A percentile compares a stretch with the other conserved stretches of the same genome.
Evolutionary conservation across 768 basidiomycete species (phyloP).

Genomic region (Termitomyces sp.): DNA sequence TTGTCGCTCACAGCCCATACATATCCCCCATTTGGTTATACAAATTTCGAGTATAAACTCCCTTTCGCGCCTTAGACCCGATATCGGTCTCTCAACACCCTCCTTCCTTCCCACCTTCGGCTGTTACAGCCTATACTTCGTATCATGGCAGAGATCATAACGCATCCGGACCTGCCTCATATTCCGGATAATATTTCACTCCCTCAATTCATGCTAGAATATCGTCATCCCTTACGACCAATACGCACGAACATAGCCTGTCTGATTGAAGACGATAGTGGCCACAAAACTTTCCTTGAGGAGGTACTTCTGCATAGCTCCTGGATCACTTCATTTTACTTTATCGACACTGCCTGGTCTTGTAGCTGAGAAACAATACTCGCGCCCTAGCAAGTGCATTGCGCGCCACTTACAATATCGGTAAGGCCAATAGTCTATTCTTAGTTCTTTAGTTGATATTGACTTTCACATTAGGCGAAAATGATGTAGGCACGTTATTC

Average conservation of each 20-base stretch:
- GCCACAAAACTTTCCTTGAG: conserved; percentile 29
- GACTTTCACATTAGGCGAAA: conserved; percentile 28
- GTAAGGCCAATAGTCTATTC: conserved; percentile 3
- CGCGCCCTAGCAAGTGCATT: conserved; percentile 32
- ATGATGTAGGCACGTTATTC: conserved; percentile 42
- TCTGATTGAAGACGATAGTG: conserved; percentile 48
- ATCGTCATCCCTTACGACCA: conserved; percentile 39
- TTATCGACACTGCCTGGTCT: conserved; percentile 1
- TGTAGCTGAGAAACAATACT: conserved; percentile 26
- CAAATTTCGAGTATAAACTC: conserved; percentile 11
- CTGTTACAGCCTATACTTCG: conserved; percentile 3
- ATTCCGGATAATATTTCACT: conserved; percentile 55
- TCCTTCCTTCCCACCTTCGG: conserved; percentile 5
- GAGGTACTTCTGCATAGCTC: conserved; percentile 25
- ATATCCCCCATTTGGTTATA: conserved; percentile 12
- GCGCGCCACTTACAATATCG: conserved; percentile 22
- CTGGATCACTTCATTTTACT: not conserved
- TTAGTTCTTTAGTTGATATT: not conserved
- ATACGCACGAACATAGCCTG: conserved; percentile 34
- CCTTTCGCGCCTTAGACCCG: not conserved
- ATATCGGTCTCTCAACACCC: not conserved
- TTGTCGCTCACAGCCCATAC: conserved; percentile 3
- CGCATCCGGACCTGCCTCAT: conserved; percentile 24
- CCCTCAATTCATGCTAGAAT: conserved; percentile 52
- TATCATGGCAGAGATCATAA: conserved; percentile 24